Percentiles rank a stretch among this genome's conserved stretches.
Conservation (phyloP, 1,284 basidiomycete genomes). For the Puccinia horiana region DNA sequence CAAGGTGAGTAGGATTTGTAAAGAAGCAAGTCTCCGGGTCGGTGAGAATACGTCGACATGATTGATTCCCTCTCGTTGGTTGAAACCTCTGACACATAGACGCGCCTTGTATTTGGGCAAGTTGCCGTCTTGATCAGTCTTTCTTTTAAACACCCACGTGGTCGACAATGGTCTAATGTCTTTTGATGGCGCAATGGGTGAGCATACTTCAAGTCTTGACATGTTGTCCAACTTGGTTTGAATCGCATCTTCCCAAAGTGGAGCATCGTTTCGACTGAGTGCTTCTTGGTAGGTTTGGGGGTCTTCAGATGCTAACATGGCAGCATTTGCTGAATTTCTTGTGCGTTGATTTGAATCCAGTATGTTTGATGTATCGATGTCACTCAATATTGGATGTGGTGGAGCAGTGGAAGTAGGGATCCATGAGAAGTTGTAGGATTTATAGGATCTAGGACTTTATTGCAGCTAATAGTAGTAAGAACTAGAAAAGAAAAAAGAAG, state of each 20-base stretch:
- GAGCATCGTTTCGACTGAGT: neutral
- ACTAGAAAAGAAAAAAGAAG: no score
- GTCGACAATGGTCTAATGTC: neutral
- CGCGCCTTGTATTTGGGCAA: neutral
- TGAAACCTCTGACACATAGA: neutral
- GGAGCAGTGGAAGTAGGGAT: no score
- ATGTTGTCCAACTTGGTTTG: neutral
- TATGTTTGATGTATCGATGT: slow-evolving; percentile 2
- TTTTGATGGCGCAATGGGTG: neutral
- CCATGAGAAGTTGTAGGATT: no score
- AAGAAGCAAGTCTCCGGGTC: neutral
- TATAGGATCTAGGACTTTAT: no score
- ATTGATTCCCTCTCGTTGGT: neutral
- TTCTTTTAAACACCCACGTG: neutral
- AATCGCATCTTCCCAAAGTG: neutral
- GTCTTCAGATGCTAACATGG: no score
- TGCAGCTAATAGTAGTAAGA: no score
- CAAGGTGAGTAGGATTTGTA: neutral
- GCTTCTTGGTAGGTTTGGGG: neutral
- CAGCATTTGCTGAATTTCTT: no score
- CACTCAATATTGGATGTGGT: neutral
- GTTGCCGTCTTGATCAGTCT: neutral
- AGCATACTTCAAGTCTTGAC: neutral
- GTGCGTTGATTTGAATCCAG: neutral
- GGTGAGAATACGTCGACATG: neutral